Percentiles rank a stretch among this genome's conserved stretches.
These are phyloP conservation scores for Pleurotus tuber-regium DNA, from an alignment of 768 basidiomycete genomes.

Conservation along the genomic window DNA sequence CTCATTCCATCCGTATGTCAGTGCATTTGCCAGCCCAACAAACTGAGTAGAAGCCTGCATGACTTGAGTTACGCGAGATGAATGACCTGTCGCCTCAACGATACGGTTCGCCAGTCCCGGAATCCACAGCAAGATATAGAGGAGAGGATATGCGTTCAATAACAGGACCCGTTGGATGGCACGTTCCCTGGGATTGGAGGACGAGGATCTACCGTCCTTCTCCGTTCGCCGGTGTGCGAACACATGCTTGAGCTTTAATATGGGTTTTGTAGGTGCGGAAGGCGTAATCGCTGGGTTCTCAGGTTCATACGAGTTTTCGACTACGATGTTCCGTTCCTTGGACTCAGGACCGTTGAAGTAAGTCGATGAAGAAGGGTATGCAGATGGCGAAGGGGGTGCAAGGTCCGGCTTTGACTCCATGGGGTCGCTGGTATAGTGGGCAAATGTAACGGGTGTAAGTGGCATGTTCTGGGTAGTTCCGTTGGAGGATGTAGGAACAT, in stretches of 20 bases:
- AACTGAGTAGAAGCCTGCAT: constrained; percentile 15
- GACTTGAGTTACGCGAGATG: constrained; percentile 9
- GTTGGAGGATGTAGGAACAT: constrained; percentile 3
- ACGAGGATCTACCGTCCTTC: background rate
- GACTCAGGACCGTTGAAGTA: background rate
- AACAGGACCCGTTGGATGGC: constrained; percentile 10
- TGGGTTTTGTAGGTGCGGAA: background rate
- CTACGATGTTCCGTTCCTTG: background rate
- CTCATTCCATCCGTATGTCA: constrained; percentile 16
- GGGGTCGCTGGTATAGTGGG: background rate
- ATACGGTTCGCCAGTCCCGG: constrained; percentile 15
- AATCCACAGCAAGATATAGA: constrained; percentile 17
- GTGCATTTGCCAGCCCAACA: constrained; percentile 14
- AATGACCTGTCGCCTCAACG: constrained; percentile 13
- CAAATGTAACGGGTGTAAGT: background rate
- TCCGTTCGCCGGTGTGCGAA: background rate
- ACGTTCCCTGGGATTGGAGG: constrained; percentile 4
- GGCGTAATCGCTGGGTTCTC: background rate
- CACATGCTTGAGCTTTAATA: background rate
- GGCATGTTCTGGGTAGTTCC: background rate
- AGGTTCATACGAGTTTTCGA: background rate
- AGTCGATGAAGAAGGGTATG: background rate
- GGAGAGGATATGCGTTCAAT: constrained; percentile 16
- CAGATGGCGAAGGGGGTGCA: background rate
- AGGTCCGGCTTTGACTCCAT: background rate